These are phyloP conservation scores for Nemania sp. DNA, from an alignment of 2,329 filamentous ascomycete genomes.

Conservation along the genomic window DNA sequence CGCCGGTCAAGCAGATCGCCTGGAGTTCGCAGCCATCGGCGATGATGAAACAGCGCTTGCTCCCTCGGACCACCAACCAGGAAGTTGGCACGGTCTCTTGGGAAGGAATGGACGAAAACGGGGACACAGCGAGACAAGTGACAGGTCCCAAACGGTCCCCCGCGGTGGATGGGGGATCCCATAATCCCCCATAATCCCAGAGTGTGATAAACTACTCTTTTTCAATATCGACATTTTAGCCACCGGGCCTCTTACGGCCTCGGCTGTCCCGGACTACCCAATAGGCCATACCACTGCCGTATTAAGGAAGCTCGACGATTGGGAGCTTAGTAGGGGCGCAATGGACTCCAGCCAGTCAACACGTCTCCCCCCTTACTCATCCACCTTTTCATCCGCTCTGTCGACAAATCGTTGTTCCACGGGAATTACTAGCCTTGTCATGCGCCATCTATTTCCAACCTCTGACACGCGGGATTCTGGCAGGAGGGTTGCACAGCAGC, in stretches of 20 bases:
- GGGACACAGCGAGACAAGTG: constrained; percentile 6
- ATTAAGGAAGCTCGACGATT: constrained; percentile 14
- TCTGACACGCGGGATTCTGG: constrained; percentile 14
- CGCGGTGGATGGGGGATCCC: constrained; percentile 5
- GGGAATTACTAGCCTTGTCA: constrained; percentile 20
- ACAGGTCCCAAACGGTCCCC: not conserved
- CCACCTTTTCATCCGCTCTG: constrained; percentile 6
- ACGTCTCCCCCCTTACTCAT: not conserved
- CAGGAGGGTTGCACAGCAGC: constrained; percentile 24
- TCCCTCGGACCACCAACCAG: constrained; percentile 29
- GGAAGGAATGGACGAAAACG: constrained; percentile 2
- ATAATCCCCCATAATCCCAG: constrained; percentile 15
- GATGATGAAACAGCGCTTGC: constrained; percentile 37
- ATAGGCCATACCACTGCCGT: constrained; percentile 31
- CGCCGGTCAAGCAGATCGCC: constrained; percentile 33
- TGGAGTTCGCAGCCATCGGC: constrained; percentile 27
- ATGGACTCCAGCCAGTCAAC: constrained; percentile 15
- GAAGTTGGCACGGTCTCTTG: constrained; percentile 15
- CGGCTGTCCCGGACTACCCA: constrained; percentile 36
- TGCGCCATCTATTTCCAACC: constrained; percentile 15
- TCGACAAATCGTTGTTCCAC: not conserved
- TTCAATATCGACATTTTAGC: constrained; percentile 29
- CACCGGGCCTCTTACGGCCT: constrained; percentile 32
- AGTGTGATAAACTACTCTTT: constrained; percentile 21
- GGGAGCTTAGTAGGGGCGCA: constrained; percentile 8